Base-by-base conservation (phyloP, 495 filamentous ascomycete species). In the Tuber umbilicatum region DNA sequence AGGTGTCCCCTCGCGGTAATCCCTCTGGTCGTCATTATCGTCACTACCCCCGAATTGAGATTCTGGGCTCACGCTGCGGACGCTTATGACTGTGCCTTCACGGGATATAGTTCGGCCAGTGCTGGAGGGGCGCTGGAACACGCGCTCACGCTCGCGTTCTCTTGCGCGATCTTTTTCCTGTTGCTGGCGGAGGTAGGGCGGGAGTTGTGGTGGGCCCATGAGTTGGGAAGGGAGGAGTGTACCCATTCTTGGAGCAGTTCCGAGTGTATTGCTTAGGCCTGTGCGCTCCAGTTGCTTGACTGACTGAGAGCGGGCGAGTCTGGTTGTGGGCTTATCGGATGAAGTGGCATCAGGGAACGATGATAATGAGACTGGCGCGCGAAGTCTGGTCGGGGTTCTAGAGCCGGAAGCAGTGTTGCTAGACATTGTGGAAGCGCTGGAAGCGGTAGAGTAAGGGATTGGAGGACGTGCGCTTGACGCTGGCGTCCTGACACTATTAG, bases 401-500 rank as follows among this genome's bases (percentile, higher is more conserved):
- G 55, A 64, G 27, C 55, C 55, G 27, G 55, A 64, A 19, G 27
- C 35, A 31, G 55, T 27, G 14, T 31, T 64, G 16, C 55, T 64
- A 4, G 55, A 64, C 50, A n/a, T 14, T 14, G 50, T 60, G 50
- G 55, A 64, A 31, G 55, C 7, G 55, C n/a, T 31, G 4, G 55
- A 64, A 64, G 55, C 7, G 27, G n/a, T 1, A 31, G 55, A 6
- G 55, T 64, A 35, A 1, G 55, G 55, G 27, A 64, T 64, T 17
- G 55, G 55, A 35, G 16, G 55, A 64, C 55, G 55, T 31, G 55
- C 27, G 16, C 27, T 64, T 35, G 55, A 35, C 12, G 27, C 78
- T 7, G 78, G 78, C 4, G 78, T 80, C 35, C 68, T 75, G 43
- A 70, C 73, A 21, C 78, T 69, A 9, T 71, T 39, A 17, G 78